phyloP scores from a whole-genome alignment of 257 asterid species.

The Anisodus tanguticus region DNA sequence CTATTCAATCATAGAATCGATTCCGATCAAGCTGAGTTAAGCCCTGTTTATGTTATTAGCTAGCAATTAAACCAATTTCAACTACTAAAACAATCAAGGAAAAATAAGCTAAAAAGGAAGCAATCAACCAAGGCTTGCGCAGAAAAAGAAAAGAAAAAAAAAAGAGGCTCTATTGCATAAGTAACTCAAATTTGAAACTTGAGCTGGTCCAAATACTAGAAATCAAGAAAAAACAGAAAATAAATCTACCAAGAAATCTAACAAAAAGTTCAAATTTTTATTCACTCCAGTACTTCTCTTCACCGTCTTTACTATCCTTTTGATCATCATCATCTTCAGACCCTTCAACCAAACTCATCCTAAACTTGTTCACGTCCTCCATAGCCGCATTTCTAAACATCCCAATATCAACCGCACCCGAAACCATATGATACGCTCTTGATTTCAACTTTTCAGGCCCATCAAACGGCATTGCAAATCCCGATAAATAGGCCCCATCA shows the following conservation, averaged over 20 bases:
- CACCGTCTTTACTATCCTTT: conserved; percentile 39
- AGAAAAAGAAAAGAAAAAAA: background rate
- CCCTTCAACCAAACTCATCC: conserved; percentile 39
- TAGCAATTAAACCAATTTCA: background rate
- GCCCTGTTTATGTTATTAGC: background rate
- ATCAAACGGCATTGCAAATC: conserved; percentile 83
- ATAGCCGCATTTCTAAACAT: conserved; percentile 67
- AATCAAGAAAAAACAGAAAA: background rate
- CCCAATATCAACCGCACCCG: conserved; percentile 70
- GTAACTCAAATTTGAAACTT: background rate
- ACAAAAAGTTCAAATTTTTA: conserved; percentile 27
- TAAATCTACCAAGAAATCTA: background rate
- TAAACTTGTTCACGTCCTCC: conserved; percentile 71
- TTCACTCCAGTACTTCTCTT: conserved; percentile 82
- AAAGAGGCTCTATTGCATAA: background rate
- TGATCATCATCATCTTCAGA: conserved; percentile 36
- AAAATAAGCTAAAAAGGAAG: background rate
- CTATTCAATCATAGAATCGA: too few relatives aligned
- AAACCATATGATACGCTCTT: conserved; percentile 82
- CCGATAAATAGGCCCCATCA: conserved; percentile 57
- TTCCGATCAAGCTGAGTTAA: too few relatives aligned
- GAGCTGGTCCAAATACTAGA: background rate
- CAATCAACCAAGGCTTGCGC: background rate
- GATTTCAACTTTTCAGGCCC: conserved; percentile 53
- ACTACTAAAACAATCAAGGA: background rate